phyloP scores from a whole-genome alignment of 805 yeast genomes.

The Cyberlindnera bimundalis region DNA sequence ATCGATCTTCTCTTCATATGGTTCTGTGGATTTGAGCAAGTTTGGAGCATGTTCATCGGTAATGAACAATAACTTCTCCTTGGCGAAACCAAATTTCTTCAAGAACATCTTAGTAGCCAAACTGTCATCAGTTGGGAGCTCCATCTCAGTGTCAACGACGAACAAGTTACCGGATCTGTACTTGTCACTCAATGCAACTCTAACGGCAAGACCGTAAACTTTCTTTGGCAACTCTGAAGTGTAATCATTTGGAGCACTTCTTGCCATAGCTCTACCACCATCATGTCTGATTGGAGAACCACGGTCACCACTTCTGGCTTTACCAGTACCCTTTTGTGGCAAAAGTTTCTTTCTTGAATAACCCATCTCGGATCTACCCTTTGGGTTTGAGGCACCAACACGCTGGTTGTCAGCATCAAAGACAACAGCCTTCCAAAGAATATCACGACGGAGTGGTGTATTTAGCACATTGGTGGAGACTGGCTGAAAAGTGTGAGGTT shows the following conservation, averaged over 20 bases:
- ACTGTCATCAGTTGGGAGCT: constrained; percentile 37
- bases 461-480: constrained; percentile 69
- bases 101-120: constrained; percentile 49
- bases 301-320: constrained; percentile 94
- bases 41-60: constrained; percentile 57
- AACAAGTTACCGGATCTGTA: constrained; percentile 71
- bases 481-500: constrained; percentile 76
- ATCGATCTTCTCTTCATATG: constrained; percentile 50
- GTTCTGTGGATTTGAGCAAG: constrained; percentile 55
- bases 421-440: constrained; percentile 91
- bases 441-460: constrained; percentile 80
- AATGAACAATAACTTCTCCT: constrained; percentile 62
- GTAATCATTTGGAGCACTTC: constrained; percentile 87
- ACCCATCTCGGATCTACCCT: constrained; percentile 82
- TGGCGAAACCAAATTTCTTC: constrained; percentile 44
- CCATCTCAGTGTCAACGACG: constrained; percentile 50
- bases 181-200: constrained; percentile 77
- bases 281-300: constrained; percentile 89
- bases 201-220: constrained; percentile 70
- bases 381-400: constrained; percentile 85
- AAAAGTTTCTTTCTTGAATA: constrained; percentile 78
- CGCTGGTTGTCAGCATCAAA: constrained; percentile 87
- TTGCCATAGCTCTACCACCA: constrained; percentile 87
- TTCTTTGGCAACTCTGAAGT: constrained; percentile 72
- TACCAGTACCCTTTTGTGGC: constrained; percentile 92